Evolutionary conservation across 208 protist species (phyloP), one percentile per base, ranked within the genome.

Genomic region (Trypanosoma theileri): DNA sequence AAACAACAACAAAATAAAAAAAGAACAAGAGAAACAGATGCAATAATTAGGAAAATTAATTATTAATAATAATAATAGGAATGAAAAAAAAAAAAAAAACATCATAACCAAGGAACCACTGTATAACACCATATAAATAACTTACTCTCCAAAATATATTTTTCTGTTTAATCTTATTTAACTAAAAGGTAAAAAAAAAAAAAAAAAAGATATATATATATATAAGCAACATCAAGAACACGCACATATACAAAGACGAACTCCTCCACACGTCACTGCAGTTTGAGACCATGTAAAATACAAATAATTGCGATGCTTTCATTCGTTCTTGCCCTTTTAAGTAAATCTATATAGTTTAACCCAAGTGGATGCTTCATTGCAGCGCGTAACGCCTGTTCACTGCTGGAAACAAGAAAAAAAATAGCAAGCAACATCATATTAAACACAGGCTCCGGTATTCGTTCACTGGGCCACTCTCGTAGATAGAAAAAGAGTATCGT

Each of bases 351-450:
- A 73, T 86, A 92, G 13, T 66, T 63, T 2, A 80, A 48, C 16
- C 67, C 56, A 66, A 87, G 84, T 46, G 72, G 64, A 66, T 88
- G 77, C 10, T n/a, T 65, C 0, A 63, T 42, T 9, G 81, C 56
- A 24, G 71, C 75, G 13, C 75, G 61, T n/a, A 89, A 59, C 14
- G 76, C 76, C 10, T 55, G 21, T 7, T 19, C 51, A 68, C 75
- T 84, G 56, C 71, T 80, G 2, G 81, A 84, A 59, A 79, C 75
- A 59, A 95, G 53, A 14, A 77, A 71, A 45, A 88, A 79, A 3
- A 91, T 69, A 6, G 88, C 79, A 21, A 87, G 66, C 13, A 96
- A 72, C 22, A 88, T 28, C 88, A 94, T 93, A 63, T 91, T 89
- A 19, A 88, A 74, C 2, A 73, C 76, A 1, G 91, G 70, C 78